Evolutionary conservation across 768 basidiomycete species (phyloP).

Genomic region (Serendipita sp.): DNA sequence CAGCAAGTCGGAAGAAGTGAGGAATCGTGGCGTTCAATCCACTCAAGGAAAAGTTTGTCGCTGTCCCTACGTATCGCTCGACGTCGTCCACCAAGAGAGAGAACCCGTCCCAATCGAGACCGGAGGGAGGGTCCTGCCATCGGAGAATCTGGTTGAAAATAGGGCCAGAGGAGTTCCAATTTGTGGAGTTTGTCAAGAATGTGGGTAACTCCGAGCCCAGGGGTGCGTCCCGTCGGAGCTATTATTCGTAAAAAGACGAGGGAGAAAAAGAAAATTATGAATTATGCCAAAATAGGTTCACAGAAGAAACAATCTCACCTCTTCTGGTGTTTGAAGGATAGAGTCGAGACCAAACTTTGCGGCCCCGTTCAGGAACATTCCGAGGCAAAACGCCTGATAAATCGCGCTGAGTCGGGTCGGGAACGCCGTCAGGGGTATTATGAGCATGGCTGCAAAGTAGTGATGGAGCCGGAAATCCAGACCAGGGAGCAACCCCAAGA

Average conservation of each 20-base stretch:
- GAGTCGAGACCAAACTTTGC: slow-evolving; percentile 69
- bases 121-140: slow-evolving; percentile 36
- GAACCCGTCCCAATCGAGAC: slow-evolving; percentile 54
- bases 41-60: slow-evolving; percentile 55
- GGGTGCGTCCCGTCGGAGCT: slow-evolving; percentile 62
- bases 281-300: too few species aligned
- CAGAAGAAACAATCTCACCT: slow-evolving; percentile 36
- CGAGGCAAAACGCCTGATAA: slow-evolving; percentile 68
- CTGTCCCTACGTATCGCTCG: slow-evolving; percentile 54
- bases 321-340: slow-evolving; percentile 57
- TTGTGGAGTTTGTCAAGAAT: slow-evolving; percentile 64
- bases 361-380: slow-evolving; percentile 65
- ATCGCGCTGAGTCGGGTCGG: slow-evolving; percentile 67
- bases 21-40: slow-evolving; percentile 42
- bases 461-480: slow-evolving; percentile 64
- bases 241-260: too few species aligned
- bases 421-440: slow-evolving; percentile 67
- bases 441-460: slow-evolving; percentile 58
- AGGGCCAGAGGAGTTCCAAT: slow-evolving; percentile 39
- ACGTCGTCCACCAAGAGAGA: slow-evolving; percentile 76
- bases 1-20: slow-evolving; percentile 69
- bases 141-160: slow-evolving; percentile 37
- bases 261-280: background rate
- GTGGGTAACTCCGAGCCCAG: slow-evolving; percentile 52
- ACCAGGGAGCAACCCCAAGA: slow-evolving; percentile 54